These are phyloP conservation scores for Zhuliangozyma parablackwelliae DNA, from an alignment of 1,139 yeast genomes.

Conservation along the genomic window DNA sequence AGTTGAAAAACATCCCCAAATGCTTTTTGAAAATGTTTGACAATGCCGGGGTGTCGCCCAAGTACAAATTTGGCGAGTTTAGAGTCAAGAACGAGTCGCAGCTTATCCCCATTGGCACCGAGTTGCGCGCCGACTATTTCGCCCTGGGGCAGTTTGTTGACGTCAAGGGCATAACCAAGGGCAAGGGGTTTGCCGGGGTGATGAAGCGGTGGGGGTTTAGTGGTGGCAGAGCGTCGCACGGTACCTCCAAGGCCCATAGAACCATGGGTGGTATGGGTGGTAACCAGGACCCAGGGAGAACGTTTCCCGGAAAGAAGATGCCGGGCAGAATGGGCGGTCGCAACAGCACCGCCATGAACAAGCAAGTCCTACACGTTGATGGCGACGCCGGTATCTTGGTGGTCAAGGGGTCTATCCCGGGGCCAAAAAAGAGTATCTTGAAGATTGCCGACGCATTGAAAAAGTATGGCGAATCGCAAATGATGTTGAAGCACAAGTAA, in stretches of 20 bases:
- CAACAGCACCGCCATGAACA: constrained; percentile 69
- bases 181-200: constrained; percentile 98
- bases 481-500: constrained; percentile 6
- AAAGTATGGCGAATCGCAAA: constrained; percentile 34
- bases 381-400: constrained; percentile 77
- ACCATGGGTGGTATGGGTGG: constrained; percentile 97
- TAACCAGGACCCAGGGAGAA: constrained; percentile 93
- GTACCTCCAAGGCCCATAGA: constrained; percentile 92
- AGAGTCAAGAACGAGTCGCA: constrained; percentile 65
- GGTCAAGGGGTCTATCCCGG: constrained; percentile 88
- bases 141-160: constrained; percentile 82
- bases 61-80: constrained; percentile 70
- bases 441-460: constrained; percentile 71
- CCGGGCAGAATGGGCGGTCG: constrained; percentile 94
- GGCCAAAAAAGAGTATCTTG: constrained; percentile 75
- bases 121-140: constrained; percentile 79
- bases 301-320: constrained; percentile 95
- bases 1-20: constrained; percentile 59
- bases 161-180: constrained; percentile 73
- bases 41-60: constrained; percentile 81
- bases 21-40: constrained; percentile 73
- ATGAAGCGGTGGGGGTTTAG: constrained; percentile 93
- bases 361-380: constrained; percentile 73
- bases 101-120: constrained; percentile 72
- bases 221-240: constrained; percentile 92